Base-by-base conservation (phyloP, 73 alveolate genomes). In the Stentor coeruleus region DNA sequence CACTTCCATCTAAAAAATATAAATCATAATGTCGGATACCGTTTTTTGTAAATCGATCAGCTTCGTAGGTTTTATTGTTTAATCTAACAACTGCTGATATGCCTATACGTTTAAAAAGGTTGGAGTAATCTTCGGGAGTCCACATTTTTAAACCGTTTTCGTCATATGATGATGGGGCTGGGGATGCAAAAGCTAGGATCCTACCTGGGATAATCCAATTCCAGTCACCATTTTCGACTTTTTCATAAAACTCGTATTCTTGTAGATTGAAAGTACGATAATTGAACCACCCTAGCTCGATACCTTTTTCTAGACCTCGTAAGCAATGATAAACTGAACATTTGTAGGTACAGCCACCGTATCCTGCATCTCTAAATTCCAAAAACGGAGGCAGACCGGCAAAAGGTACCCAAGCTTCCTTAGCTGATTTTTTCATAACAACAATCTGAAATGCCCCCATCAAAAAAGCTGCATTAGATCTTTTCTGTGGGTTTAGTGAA, bases 151-250 rank as follows among this genome's bases (percentile, higher is more conserved):
- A 77, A 60, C 92, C 95, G 30, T 84, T 90, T 39, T 85, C 86
- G 74, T 91, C 98, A 42, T 82, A 49, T 40, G 66, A 74, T 6
- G 85, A 76, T 0, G 92, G 88, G 3, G 97, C 84, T 35, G 99
- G 99, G 26, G 97, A 95, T 59, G 94, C 82, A 81, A 95, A 95
- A 3, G 99, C 98, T n/a, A 95, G 81, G 83, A 95, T 89, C 77
- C 93, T 91, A 15, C 87, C 91, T 3, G 99, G 99, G 40, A 95
- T 85, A 59, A 93, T 93, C 96, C 98, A 94, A 90, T 95, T 95
- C 76, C 93, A 66, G 84, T 95, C 99, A 11, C 99, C 98, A 87
- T 95, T 93, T 77, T 95, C 99, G 28, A 95, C 98, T 73, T 94
- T 93, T 81, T 93, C 98, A 89, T 93, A 93, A 86, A 90, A 91